Evolutionary conservation across 164 flowering plant genomes (phyloP), one percentile per base, ranked within the genome.

Genomic region (Magnolia changhungtana): DNA sequence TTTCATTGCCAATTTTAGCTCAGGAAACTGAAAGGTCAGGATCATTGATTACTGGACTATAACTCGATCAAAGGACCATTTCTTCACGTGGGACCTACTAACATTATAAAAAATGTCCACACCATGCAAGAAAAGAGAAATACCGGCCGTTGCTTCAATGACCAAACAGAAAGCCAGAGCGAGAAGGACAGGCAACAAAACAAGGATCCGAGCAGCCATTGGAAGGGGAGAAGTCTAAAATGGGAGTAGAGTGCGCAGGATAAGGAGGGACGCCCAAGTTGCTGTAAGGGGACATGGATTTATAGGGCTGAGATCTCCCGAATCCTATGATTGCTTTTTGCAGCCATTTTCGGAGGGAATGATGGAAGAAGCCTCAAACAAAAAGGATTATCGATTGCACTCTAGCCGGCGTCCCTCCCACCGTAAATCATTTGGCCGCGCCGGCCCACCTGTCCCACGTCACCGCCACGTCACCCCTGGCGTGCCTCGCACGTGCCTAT

Each of bases 401-500:
- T 8, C 27, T 8, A 4, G 68, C 27, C 68, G 68, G 68, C 68
- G 20, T 65, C 68, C 14, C 16, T 23, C 68, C 29, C 29, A 64
- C n/a, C 23, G 14, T 10, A 65, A 10, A 68, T 68, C 71, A 68
- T 37, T 68, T 19, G 0, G 21, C 50, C 14, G 50, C 71, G 71
- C 71, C 71, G 71, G 71, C 71, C 50, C 67, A 64, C 24, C 61
- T 55, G 61, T 19, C 71, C 71, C 16, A 19, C 71, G 71, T 37
- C 71, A 29, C 27, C 45, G 45, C 45, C 45, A 37, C 45, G 45
- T 37, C 45, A 37, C 45, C 11, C 4, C 11, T 21, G n/a, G 50
- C 19, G 45, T 37, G 71, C 67, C 18, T 64, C 23, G 50, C 50
- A 37, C 71, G 71, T 68, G 71, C 71, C 29, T 2, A 37, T 37